A percentile compares a stretch with the other conserved stretches of the same genome.
phyloP scores from a whole-genome alignment of 768 basidiomycete genomes.

The Dictyophora rubrovolvata region DNA sequence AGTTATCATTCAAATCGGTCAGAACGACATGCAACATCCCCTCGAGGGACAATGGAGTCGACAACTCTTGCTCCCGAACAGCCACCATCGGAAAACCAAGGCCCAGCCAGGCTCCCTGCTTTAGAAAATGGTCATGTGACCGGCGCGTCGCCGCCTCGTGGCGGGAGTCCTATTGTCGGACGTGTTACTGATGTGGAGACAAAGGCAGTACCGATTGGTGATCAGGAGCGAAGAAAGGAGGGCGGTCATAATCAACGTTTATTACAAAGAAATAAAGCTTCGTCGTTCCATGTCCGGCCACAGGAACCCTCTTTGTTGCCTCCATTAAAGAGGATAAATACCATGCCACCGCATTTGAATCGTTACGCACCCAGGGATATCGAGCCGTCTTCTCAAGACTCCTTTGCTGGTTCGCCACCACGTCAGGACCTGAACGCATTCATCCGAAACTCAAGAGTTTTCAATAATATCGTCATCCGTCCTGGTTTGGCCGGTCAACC shows the following conservation, averaged over 20 bases:
- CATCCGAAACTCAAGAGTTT: not conserved
- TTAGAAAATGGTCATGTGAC: constrained; percentile 6
- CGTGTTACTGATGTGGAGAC: not conserved
- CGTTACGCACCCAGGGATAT: constrained; percentile 8
- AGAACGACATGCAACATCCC: not conserved
- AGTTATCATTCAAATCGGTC: not conserved
- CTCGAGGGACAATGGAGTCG: not conserved
- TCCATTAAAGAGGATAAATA: not conserved
- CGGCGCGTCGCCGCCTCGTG: constrained; percentile 5
- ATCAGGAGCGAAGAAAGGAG: not conserved
- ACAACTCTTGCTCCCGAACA: not conserved
- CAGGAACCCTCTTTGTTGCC: not conserved
- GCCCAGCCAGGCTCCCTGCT: not conserved
- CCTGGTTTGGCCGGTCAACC: not conserved
- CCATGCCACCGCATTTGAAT: constrained; percentile 6
- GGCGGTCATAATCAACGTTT: not conserved
- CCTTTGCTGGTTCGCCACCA: constrained; percentile 4
- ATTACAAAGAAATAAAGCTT: not conserved
- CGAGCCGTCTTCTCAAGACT: constrained; percentile 7
- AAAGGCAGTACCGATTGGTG: not conserved
- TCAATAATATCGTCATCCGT: constrained; percentile 4
- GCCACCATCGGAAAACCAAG: not conserved
- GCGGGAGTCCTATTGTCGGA: not conserved
- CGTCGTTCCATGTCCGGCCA: constrained; percentile 1
- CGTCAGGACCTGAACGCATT: constrained; percentile 4